Evolutionary conservation across 352 stramenopile species (phyloP).

Genomic region (Phytophthora pisi): DNA sequence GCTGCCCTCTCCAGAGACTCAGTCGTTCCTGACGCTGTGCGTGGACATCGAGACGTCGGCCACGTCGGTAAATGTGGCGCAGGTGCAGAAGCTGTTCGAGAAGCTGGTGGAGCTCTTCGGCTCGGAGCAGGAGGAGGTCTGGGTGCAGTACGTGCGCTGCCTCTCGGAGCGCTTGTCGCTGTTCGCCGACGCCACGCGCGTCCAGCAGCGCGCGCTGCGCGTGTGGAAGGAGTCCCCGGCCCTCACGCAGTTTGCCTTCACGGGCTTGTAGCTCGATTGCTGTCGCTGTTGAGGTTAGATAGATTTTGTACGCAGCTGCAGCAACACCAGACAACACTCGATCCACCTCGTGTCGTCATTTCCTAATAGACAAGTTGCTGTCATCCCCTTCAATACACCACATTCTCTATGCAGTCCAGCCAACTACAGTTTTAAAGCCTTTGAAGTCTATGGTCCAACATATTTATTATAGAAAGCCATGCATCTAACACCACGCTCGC

Average conservation of each 20-base stretch:
- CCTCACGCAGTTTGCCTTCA: slow-evolving; percentile 59
- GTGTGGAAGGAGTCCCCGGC: slow-evolving; percentile 64
- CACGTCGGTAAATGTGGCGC: slow-evolving; percentile 36
- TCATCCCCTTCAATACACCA: not conserved
- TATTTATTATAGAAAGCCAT: slow-evolving; percentile 41
- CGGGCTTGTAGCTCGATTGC: slow-evolving; percentile 23
- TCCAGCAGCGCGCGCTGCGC: slow-evolving; percentile 74
- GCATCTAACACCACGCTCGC: slow-evolving; percentile 19
- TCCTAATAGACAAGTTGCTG: slow-evolving; percentile 31
- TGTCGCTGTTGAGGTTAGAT: slow-evolving; percentile 18
- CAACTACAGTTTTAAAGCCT: not conserved
- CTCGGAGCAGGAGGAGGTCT: slow-evolving; percentile 59
- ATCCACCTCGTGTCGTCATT: not conserved
- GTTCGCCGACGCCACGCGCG: slow-evolving; percentile 69
- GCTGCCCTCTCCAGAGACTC: slow-evolving; percentile 62
- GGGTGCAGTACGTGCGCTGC: slow-evolving; percentile 69
- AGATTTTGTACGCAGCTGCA: slow-evolving; percentile 28
- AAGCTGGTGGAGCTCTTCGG: slow-evolving; percentile 86
- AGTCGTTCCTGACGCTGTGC: slow-evolving; percentile 69
- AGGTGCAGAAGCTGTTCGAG: slow-evolving; percentile 77
- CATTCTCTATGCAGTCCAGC: not conserved
- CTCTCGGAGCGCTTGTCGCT: slow-evolving; percentile 39
- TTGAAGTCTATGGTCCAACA: slow-evolving; percentile 21
- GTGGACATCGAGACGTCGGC: slow-evolving; percentile 74
- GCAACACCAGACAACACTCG: not conserved